Evolutionary conservation across 805 yeast species (phyloP), one percentile per base, ranked within the genome.

Genomic region (Saturnispora halmiae): DNA sequence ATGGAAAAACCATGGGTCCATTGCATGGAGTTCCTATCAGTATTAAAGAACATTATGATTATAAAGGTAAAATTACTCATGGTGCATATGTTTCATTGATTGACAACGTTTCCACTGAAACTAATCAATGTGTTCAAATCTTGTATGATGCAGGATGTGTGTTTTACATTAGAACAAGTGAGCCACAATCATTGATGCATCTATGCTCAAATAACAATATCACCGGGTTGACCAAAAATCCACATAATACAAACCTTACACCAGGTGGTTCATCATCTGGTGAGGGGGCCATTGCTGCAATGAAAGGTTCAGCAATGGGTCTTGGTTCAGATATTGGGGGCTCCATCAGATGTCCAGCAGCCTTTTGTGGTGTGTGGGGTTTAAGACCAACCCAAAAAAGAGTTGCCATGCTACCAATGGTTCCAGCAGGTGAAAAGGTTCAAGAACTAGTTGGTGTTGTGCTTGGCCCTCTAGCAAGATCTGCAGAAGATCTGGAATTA

Each of bases 11-110:
- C 0, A 56, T 72, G 20, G 78, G 78, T 34, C 77, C 80, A 1
- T 61, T 77, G 40, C 82, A 79, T 33, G 83, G 84, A 2, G 56
- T 78, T 47, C 82, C 83, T 5, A 61, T 78, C 37, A 74, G 82
- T 1, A 56, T 78, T 41, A 78, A 78, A 53, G 84, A 77, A 48
- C 77, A 77, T 34, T 67, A 64, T 49, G 59, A 62, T 38, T 67
- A 67, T 42, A 63, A 58, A 33, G 80, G 78, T 31, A 69, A 63
- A 41, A 70, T 72, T 50, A 69, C 79, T 1, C 70, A 72, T 41
- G 70, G 68, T 18, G 75, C 77, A 4, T 70, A 67, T 49, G 70
- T 74, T 26, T 52, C 60, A 14, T 46, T 50, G 31, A 53, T 69
- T 24, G 66, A 64, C 44, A 61, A 69, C 46, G 67, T 75, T 16